Evolutionary conservation across 345 rosid genomes (phyloP).

Genomic region (Geranium brycei): DNA sequence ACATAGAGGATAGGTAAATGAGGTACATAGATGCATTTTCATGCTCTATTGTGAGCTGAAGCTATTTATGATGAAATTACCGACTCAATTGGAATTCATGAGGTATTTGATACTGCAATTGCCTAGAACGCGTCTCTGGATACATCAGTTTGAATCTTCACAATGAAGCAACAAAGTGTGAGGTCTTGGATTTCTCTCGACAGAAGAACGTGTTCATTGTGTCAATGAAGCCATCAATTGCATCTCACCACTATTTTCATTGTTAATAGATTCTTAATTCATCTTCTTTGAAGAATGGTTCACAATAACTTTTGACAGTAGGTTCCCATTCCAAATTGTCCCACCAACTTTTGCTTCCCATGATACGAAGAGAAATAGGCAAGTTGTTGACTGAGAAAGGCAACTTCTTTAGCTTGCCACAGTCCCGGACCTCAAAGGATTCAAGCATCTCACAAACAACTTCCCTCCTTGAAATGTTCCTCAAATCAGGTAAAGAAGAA

Average conservation of each 20-base stretch:
- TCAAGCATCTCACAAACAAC: conserved; percentile 1
- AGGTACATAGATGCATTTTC: too few relatives aligned
- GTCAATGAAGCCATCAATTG: too few relatives aligned
- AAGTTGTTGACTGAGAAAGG: conserved; percentile 3
- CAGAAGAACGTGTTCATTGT: too few relatives aligned
- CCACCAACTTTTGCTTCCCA: conserved; percentile 10
- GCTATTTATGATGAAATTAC: too few relatives aligned
- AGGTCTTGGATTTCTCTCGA: neutral
- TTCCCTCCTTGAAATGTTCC: neutral
- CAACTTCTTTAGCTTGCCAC: conserved; percentile 8
- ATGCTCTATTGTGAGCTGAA: too few relatives aligned
- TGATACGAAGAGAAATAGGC: conserved; percentile 3
- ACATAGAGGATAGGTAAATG: too few relatives aligned
- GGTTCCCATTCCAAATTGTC: conserved; percentile 5
- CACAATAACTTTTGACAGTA: neutral
- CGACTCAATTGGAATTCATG: too few relatives aligned
- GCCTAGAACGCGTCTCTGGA: too few relatives aligned
- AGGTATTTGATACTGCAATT: too few relatives aligned
- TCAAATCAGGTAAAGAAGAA: conserved; percentile 8
- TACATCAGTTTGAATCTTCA: too few relatives aligned
- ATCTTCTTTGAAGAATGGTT: conserved; percentile 8
- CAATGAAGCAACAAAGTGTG: neutral
- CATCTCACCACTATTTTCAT: too few relatives aligned
- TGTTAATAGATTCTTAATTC: neutral
- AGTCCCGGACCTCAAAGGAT: conserved; percentile 6